A percentile compares a stretch with the other conserved stretches of the same genome.
phyloP scores from a whole-genome alignment of 306 rosid genomes.

The Heteromeles arbutifolia region DNA sequence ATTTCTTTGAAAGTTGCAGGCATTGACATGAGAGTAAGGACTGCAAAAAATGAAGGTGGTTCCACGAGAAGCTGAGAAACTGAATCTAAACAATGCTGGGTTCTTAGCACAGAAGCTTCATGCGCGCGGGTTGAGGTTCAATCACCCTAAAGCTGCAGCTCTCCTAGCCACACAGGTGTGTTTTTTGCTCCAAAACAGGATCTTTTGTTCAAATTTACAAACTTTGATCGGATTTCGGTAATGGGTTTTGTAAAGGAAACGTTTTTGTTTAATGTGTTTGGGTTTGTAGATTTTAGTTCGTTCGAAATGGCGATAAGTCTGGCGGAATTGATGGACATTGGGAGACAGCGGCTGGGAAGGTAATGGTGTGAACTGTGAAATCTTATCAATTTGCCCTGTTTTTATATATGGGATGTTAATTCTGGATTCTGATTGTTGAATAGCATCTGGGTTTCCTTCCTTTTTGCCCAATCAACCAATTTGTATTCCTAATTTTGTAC shows the following conservation, averaged over 20 bases:
- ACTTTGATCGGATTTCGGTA: not conserved
- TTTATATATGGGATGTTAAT: not conserved
- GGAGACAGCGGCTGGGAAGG: constrained; percentile 77
- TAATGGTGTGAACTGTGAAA: constrained; percentile 10
- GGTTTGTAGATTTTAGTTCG: constrained; percentile 58
- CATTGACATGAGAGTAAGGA: not conserved
- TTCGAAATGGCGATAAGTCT: constrained; percentile 66
- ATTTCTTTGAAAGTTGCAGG: not conserved
- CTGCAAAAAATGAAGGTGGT: constrained; percentile 18
- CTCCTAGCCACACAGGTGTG: constrained; percentile 74
- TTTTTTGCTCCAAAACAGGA: not conserved
- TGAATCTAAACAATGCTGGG: too few species aligned
- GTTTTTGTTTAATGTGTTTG: not conserved
- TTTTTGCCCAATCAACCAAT: too few species aligned
- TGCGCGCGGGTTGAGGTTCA: constrained; percentile 76
- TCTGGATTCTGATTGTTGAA: not conserved
- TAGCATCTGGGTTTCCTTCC: too few species aligned
- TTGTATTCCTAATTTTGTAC: too few species aligned
- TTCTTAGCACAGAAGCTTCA: too few species aligned
- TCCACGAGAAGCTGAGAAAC: too few species aligned
- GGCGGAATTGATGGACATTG: constrained; percentile 67
- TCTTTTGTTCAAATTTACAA: not conserved
- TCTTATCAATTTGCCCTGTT: not conserved
- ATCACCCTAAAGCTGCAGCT: constrained; percentile 70
- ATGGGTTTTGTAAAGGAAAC: not conserved